A percentile compares a stretch with the other conserved stretches of the same genome.
Evolutionary conservation across 2,329 filamentous ascomycete species (phyloP).

Genomic region (Fusarium begoniae): DNA sequence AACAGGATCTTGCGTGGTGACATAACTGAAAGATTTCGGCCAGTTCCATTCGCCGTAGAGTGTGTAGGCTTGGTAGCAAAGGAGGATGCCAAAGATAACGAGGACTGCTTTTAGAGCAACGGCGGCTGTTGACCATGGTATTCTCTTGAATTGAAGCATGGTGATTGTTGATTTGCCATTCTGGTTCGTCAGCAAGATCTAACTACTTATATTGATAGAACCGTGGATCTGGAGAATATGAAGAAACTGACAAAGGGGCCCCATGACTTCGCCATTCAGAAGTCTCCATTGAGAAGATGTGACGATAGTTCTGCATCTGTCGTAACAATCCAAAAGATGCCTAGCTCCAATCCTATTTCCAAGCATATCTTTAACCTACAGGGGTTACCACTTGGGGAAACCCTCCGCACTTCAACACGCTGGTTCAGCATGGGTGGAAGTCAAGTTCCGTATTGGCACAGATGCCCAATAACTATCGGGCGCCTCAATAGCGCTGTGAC

Average conservation of each 20-base stretch:
- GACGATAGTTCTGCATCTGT: no score
- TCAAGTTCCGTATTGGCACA: background rate
- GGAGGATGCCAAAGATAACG: background rate
- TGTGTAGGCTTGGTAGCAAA: background rate
- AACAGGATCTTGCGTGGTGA: background rate
- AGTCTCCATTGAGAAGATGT: background rate
- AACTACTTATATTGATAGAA: background rate
- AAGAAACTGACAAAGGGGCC: background rate
- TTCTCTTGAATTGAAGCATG: background rate
- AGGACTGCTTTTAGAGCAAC: background rate
- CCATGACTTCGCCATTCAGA: background rate
- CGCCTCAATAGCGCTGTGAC: background rate
- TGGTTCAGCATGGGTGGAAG: background rate
- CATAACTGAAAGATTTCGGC: background rate
- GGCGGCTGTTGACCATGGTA: background rate
- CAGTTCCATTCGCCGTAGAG: background rate
- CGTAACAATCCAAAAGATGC: background rate
- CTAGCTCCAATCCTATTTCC: background rate
- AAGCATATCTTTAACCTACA: background rate
- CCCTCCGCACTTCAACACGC: background rate
- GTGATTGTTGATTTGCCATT: background rate
- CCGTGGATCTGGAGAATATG: fast-evolving
- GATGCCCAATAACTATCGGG: background rate
- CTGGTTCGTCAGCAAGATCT: background rate
- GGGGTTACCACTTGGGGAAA: background rate